A percentile compares a stretch with the other conserved stretches of the same genome.
Conservation (phyloP, 306 rosid genomes). For the Dicorynia guianensis region DNA sequence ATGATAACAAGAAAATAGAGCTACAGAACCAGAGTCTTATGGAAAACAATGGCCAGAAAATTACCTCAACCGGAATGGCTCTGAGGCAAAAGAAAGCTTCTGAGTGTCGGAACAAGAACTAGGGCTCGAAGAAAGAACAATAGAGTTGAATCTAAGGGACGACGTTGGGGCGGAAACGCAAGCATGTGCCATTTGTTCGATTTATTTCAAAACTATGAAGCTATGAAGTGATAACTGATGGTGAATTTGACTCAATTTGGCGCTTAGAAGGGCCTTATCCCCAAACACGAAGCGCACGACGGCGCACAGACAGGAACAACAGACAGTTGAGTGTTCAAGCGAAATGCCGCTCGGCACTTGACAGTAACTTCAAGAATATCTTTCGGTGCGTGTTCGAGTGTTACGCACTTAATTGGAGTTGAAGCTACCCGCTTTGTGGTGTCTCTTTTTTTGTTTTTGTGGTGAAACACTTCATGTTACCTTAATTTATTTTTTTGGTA, state of each 20-base stretch:
- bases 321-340: conserved; percentile 27
- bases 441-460: no score
- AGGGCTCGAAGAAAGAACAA: conserved; percentile 55
- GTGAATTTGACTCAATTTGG: neutral
- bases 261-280: conserved; percentile 43
- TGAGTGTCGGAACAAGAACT: conserved; percentile 58
- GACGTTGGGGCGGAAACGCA: conserved; percentile 74
- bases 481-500: no score
- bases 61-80: conserved; percentile 62
- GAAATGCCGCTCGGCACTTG: conserved; percentile 17
- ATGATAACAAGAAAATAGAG: neutral
- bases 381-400: neutral
- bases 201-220: neutral
- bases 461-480: no score
- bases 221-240: neutral
- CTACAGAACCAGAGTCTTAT: neutral
- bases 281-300: conserved; percentile 37
- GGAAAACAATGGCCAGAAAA: neutral
- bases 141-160: conserved; percentile 68
- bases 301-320: conserved; percentile 37
- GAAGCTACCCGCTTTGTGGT: no score
- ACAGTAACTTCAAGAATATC: conserved; percentile 42
- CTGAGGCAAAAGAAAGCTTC: conserved; percentile 52
- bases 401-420: no score
- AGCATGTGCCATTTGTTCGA: conserved; percentile 71